Conservation (phyloP, 768 basidiomycete species). For the Mycena vitilis region DNA sequence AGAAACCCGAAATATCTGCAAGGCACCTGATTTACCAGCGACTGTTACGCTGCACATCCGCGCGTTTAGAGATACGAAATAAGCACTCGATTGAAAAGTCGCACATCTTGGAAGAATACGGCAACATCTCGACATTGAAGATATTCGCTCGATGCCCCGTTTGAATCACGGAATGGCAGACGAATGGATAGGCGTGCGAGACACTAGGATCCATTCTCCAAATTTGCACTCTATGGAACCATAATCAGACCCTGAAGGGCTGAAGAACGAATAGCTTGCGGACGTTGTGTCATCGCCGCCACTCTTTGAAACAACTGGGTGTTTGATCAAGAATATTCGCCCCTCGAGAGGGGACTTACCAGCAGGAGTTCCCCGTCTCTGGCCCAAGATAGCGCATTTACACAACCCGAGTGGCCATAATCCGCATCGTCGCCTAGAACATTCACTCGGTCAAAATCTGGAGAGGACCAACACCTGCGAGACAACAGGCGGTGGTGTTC, state of each 20-base stretch:
- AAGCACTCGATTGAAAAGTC: slow-evolving; percentile 31
- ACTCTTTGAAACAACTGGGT: slow-evolving; percentile 43
- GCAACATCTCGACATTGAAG: slow-evolving; percentile 86
- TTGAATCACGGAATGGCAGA: slow-evolving; percentile 72
- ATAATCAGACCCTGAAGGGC: slow-evolving; percentile 2
- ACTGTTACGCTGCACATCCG: slow-evolving; percentile 65
- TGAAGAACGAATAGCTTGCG: slow-evolving; percentile 34
- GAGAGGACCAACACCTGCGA: slow-evolving; percentile 21
- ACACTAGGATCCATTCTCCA: slow-evolving; percentile 74
- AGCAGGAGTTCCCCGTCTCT: slow-evolving; percentile 72
- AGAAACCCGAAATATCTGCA: too few relatives aligned
- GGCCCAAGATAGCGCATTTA: slow-evolving; percentile 84
- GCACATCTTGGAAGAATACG: slow-evolving; percentile 78
- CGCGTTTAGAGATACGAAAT: slow-evolving; percentile 13
- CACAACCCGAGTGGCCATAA: slow-evolving; percentile 77
- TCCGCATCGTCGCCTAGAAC: slow-evolving; percentile 68
- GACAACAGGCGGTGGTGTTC: slow-evolving; percentile 13
- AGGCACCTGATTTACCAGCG: slow-evolving; percentile 48
- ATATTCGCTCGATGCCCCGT: slow-evolving; percentile 90
- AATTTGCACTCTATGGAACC: slow-evolving; percentile 69
- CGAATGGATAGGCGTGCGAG: slow-evolving; percentile 69
- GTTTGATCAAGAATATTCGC: background rate
- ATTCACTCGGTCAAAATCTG: slow-evolving; percentile 69
- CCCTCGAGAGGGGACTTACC: background rate
- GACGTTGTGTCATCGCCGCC: slow-evolving; percentile 82